phyloP scores from a whole-genome alignment of 495 filamentous ascomycete species.

The Talaromyces borbonicus region DNA sequence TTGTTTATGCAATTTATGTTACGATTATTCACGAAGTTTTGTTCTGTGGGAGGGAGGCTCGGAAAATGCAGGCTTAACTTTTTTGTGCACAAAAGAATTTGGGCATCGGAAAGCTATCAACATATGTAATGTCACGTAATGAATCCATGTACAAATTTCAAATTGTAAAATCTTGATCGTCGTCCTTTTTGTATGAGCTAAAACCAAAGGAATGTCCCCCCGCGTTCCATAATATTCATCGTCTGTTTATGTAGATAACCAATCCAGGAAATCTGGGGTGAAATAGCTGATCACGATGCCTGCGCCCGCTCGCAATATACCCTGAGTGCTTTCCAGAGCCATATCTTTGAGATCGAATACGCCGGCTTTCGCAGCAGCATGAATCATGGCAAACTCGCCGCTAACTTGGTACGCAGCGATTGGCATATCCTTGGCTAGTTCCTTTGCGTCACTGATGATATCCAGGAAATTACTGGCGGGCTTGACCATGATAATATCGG shows the following conservation, averaged over 20 bases:
- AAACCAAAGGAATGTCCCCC: neutral
- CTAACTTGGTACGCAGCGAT: slow-evolving; percentile 94
- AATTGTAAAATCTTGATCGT: no score
- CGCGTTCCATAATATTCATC: neutral
- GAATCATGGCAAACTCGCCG: slow-evolving; percentile 97
- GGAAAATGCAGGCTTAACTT: no score
- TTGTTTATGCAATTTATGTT: no score
- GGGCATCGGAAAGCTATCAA: no score
- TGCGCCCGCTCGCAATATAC: slow-evolving; percentile 86
- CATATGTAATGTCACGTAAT: no score
- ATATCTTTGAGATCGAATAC: slow-evolving; percentile 96
- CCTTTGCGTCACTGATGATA: slow-evolving; percentile 92
- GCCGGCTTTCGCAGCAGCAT: slow-evolving; percentile 87
- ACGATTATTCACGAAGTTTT: no score
- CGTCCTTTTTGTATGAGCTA: neutral
- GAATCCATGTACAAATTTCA: no score
- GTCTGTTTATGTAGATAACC: slow-evolving; percentile 41
- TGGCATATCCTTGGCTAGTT: slow-evolving; percentile 80
- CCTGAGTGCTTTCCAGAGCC: slow-evolving; percentile 88
- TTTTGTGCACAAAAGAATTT: no score
- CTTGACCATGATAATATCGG: slow-evolving; percentile 99
- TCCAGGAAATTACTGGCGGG: slow-evolving; percentile 89
- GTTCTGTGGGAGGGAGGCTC: no score
- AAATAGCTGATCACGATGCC: slow-evolving; percentile 92
- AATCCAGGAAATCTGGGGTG: slow-evolving; percentile 85